Base-by-base conservation (phyloP, 192 early-diverging fungal genomes). In the Rhizoclosmatium globosum region DNA sequence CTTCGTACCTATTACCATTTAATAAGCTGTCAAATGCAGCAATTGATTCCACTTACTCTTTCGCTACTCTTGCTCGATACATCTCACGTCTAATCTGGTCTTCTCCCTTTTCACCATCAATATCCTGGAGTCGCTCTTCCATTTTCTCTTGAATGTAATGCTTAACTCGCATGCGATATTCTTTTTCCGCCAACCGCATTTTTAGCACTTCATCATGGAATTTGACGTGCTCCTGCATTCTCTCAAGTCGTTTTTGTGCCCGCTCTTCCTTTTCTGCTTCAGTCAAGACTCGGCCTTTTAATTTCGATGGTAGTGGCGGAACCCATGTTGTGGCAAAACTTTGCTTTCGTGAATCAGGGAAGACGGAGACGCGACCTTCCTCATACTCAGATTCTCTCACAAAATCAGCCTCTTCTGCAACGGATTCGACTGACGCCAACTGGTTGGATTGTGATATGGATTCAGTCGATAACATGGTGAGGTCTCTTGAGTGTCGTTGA, bases 101-200 rank as follows among this genome's bases (percentile, higher is more conserved):
- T 41, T 81, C 69, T 39, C 50, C 69, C 67, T 43, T 74, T 41
- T 82, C 73, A 13, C 13, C 73, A 6, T 82, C 82, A 38, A 80
- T 57, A 60, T 83, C 87, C 43, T 71, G 38, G 45, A 50, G 50
- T 31, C 73, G 72, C n/a, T 80, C 82, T 44, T 86, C 85, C 53
- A 82, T 64, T 31, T 81, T 85, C 47, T 89, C 86, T 47, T 84
- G 83, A 67, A 86, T 68, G 65, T 87, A 83, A 31, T 73, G 62
- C 13, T 79, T 77, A 3, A 85, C 76, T 23, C 83, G 64, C 74
- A 82, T 78, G 6, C 88, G 88, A 19, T 68, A 64, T 61, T 89
- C 88, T 45, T 80, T 82, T 50, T 87, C 85, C 23, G 81, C 47
- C 7, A 59, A 38, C 6, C 88, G 73, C 38, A 11, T 46, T n/a